Conservation (phyloP, 768 basidiomycete species). For the Kwoniella dendrophila region DNA sequence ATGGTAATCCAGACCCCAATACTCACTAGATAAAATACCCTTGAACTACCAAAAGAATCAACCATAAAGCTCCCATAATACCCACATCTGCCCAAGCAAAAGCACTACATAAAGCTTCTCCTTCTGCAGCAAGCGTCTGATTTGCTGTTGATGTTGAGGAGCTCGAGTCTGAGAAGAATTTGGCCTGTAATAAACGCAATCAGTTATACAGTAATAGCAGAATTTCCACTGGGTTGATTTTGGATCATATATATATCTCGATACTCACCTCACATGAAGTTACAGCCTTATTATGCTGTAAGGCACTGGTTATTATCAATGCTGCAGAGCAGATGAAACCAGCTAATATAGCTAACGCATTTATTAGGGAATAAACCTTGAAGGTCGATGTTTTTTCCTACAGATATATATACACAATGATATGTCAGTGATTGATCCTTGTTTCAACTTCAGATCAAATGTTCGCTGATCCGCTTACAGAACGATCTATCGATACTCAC, state of each 20-base stretch:
- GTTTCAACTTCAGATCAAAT: too few species aligned
- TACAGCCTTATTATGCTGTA: conserved; percentile 73
- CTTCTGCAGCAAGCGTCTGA: conserved; percentile 59
- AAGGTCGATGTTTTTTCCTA: conserved; percentile 55
- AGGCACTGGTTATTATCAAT: conserved; percentile 79
- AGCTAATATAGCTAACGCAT: conserved; percentile 51
- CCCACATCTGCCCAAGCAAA: conserved; percentile 93
- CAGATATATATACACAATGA: not conserved
- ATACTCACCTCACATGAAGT: conserved; percentile 63
- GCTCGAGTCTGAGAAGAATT: conserved; percentile 51
- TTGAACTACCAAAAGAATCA: conserved; percentile 75
- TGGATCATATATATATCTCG: too few species aligned
- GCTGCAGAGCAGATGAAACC: conserved; percentile 77
- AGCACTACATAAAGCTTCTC: conserved; percentile 76
- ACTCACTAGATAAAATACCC: conserved; percentile 60
- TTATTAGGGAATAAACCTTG: conserved; percentile 44
- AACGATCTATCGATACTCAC: conserved; percentile 58
- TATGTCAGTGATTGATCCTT: not conserved
- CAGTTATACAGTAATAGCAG: too few species aligned
- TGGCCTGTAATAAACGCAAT: conserved; percentile 8
- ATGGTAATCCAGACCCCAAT: too few species aligned
- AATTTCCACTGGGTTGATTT: too few species aligned
- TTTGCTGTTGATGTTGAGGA: conserved; percentile 28
- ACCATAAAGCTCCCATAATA: conserved; percentile 86
- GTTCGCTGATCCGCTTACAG: not conserved